Percentiles rank a stretch among this genome's conserved stretches.
Conservation (phyloP, 352 stramenopile genomes). For the Globisporangium megalacanthum region DNA sequence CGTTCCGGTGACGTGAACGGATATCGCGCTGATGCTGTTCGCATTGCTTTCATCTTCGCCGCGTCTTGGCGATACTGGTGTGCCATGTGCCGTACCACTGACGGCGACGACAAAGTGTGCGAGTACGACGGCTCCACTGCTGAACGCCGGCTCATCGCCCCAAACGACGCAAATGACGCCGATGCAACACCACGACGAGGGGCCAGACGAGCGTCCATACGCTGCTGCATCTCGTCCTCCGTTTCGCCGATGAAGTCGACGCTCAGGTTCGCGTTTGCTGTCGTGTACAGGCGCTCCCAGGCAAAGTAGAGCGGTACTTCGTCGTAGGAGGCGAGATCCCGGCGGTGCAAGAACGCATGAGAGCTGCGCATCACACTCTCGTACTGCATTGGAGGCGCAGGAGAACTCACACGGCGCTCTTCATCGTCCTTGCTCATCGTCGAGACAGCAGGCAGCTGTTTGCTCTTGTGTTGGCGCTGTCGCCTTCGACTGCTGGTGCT, state of each 20-base stretch:
- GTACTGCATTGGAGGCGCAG: slow-evolving; percentile 15
- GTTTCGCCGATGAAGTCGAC: slow-evolving; percentile 40
- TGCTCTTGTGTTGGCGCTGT: neutral
- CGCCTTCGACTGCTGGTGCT: neutral
- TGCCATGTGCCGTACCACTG: slow-evolving; percentile 28
- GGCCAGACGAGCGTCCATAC: slow-evolving; percentile 25
- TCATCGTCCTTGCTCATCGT: neutral
- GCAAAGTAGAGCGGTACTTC: slow-evolving; percentile 51
- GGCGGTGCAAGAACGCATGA: slow-evolving; percentile 24
- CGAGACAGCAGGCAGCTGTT: too few species aligned
- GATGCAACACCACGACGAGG: slow-evolving; percentile 28
- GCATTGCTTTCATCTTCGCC: slow-evolving; percentile 18
- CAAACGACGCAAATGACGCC: slow-evolving; percentile 23
- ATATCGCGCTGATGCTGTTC: neutral
- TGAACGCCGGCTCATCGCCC: slow-evolving; percentile 23
- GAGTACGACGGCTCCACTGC: slow-evolving; percentile 27
- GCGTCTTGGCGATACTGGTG: slow-evolving; percentile 27
- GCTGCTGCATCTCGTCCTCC: slow-evolving; percentile 18
- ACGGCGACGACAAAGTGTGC: slow-evolving; percentile 19
- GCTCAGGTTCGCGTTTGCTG: slow-evolving; percentile 37
- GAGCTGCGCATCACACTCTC: slow-evolving; percentile 32
- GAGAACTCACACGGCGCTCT: neutral
- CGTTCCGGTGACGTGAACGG: neutral
- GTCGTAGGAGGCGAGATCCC: slow-evolving; percentile 40
- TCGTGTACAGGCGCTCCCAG: slow-evolving; percentile 42